Evolutionary conservation across 805 yeast genomes (phyloP).

Genomic region (Metschnikowia anglica): DNA sequence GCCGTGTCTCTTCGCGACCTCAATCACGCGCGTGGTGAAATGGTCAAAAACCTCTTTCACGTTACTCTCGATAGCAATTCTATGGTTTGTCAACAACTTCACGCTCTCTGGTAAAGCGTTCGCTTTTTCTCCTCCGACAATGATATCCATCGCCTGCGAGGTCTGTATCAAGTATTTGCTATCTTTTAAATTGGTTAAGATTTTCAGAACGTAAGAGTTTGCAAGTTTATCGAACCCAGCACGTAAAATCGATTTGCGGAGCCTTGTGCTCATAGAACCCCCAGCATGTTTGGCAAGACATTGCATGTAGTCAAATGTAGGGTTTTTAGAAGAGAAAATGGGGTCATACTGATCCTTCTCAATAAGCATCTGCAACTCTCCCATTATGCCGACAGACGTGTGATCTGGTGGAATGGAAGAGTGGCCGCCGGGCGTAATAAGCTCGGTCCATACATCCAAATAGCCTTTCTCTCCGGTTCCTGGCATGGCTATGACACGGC

Average conservation of each 20-base stretch:
- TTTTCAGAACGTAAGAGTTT: slow-evolving; percentile 34
- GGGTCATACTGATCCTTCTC: slow-evolving; percentile 24
- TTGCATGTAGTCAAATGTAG: slow-evolving; percentile 28
- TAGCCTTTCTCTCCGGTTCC: slow-evolving; percentile 49
- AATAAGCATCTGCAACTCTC: slow-evolving; percentile 21
- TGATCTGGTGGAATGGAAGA: slow-evolving; percentile 32
- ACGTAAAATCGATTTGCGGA: slow-evolving; percentile 29
- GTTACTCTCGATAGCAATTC: slow-evolving; percentile 59
- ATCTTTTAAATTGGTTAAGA: slow-evolving; percentile 21
- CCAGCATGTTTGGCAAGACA: slow-evolving; percentile 26
- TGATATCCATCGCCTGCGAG: slow-evolving; percentile 65
- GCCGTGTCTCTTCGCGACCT: slow-evolving; percentile 46
- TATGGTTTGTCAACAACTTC: slow-evolving; percentile 55
- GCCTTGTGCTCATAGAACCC: slow-evolving; percentile 12
- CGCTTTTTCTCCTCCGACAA: slow-evolving; percentile 71
- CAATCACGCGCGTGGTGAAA: slow-evolving; percentile 34
- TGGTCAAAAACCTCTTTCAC: slow-evolving; percentile 42
- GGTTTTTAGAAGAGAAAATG: slow-evolving; percentile 26
- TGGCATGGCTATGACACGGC: slow-evolving; percentile 54
- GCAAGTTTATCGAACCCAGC: slow-evolving; percentile 37
- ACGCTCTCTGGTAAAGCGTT: slow-evolving; percentile 75
- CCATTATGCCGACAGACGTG: slow-evolving; percentile 30
- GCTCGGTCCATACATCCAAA: slow-evolving; percentile 43
- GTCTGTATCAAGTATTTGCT: slow-evolving; percentile 51
- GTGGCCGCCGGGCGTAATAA: slow-evolving; percentile 32